Base-by-base conservation (phyloP, 2,329 filamentous ascomycete species). In the Fusarium ambrosium region DNA sequence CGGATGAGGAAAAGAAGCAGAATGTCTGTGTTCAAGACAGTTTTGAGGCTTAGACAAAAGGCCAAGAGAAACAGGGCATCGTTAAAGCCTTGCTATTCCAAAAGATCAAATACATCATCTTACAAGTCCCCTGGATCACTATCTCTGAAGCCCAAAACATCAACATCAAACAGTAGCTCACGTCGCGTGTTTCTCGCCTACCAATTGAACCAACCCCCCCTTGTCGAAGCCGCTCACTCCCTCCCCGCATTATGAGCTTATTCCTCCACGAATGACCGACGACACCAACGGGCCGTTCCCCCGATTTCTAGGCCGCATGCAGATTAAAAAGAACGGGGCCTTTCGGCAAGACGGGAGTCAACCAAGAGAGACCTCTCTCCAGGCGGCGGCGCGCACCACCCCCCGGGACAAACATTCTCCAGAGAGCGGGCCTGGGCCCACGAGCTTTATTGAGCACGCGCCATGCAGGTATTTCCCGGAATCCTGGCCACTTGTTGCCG, bases 201-300 rank as follows among this genome's bases (percentile, higher is more conserved):
- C n/a, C 51, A 14, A 34, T 34, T 13, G 13, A 34, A 34, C 32
- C 32, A 9, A 11, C 16, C 48, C 48, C 45, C 48, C 48, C 48
- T 53, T 18, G 48, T 24, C 48, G n/a, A 27, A 27, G 48, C 48
- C 22, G 5, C 34, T 39, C 55, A 34, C 74, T 63, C 73, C 73
- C 73, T 63, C 73, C 73, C 73, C 72, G 71, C 73, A 76, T 67
- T 69, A 29, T 59, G 27, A 16, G 29, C 36, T 56, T 48, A 64
- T 67, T 74, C 65, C 65, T 74, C 73, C 73, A 74, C 73, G 71
- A 75, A 76, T 69, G 59, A 48, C 9, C 32, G 6, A 53, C 27
- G 58, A 43, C 22, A 22, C 48, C 56, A 48, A 53, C 74, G 73
- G 73, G 59, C 59, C 70, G 59, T 39, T 45, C 41, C 53, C 61